Percentiles rank a stretch among this genome's conserved stretches.
These are phyloP conservation scores for Panicum miliaceum DNA, from an alignment of 176 grass and related monocot species.

Conservation along the genomic window DNA sequence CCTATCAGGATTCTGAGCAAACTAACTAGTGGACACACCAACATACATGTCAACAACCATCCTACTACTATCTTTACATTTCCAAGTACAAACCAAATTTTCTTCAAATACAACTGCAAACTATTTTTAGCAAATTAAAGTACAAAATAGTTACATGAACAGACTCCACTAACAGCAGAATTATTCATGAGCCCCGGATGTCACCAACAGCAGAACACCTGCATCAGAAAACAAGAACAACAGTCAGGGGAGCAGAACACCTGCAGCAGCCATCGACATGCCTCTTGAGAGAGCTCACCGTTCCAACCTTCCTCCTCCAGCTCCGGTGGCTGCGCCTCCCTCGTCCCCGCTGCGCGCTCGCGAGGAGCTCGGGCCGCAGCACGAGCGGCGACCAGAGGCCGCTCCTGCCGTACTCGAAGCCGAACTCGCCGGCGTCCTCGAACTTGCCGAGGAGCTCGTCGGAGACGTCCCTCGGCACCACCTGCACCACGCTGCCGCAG, in stretches of 20 bases:
- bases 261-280: not conserved
- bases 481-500: conserved; percentile 39
- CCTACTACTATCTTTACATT: conserved; percentile 4
- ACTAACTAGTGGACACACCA: not conserved
- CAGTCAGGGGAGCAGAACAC: conserved; percentile 9
- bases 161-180: not conserved
- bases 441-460: conserved; percentile 76
- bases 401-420: conserved; percentile 82
- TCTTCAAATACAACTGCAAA: not conserved
- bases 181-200: not conserved
- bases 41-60: conserved; percentile 1
- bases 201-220: conserved; percentile 63
- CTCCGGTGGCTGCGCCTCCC: conserved; percentile 21
- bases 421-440: conserved; percentile 70
- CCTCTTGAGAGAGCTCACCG: not conserved
- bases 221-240: conserved; percentile 26
- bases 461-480: conserved; percentile 71
- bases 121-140: not conserved
- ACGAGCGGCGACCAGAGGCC: conserved; percentile 88
- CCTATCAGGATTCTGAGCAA: not conserved
- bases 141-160: conserved; percentile 2
- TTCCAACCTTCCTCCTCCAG: conserved; percentile 49
- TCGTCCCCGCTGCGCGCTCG: not conserved
- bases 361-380: conserved; percentile 48
- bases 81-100: not conserved